Evolutionary conservation across 306 rosid genomes (phyloP).

Genomic region (Prunus mongolica): DNA sequence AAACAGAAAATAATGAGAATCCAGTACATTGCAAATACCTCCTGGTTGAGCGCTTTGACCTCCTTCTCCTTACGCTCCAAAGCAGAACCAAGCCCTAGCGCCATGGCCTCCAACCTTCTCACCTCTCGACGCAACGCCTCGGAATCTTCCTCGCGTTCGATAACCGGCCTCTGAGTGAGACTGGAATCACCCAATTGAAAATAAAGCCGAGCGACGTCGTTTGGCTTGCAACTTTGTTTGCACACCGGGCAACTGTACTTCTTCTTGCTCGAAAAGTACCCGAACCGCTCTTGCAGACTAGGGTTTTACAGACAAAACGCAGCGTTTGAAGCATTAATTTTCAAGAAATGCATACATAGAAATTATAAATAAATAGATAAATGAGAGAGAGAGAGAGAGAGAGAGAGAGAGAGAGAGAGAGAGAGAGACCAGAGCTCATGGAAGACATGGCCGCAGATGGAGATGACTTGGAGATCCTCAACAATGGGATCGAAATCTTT

Average conservation of each 20-base stretch:
- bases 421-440: constrained; percentile 79
- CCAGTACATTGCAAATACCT: constrained; percentile 37
- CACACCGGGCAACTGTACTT: constrained; percentile 82
- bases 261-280: constrained; percentile 58
- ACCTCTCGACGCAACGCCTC: constrained; percentile 55
- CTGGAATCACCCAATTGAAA: constrained; percentile 65
- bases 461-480: constrained; percentile 84
- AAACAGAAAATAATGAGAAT: background rate
- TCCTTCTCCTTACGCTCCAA: constrained; percentile 50
- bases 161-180: constrained; percentile 23
- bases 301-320: constrained; percentile 20
- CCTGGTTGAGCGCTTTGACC: constrained; percentile 39
- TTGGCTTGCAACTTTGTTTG: constrained; percentile 60
- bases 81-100: constrained; percentile 45
- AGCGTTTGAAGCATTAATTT: background rate
- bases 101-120: constrained; percentile 55
- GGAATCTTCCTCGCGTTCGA: constrained; percentile 36
- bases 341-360: background rate
- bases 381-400: background rate
- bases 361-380: background rate
- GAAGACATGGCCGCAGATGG: constrained; percentile 89
- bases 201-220: constrained; percentile 63
- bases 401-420: background rate
- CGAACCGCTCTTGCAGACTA: constrained; percentile 91
- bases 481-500: constrained; percentile 69